Base-by-base conservation (phyloP, 345 rosid genomes). In the Murraya paniculata region DNA sequence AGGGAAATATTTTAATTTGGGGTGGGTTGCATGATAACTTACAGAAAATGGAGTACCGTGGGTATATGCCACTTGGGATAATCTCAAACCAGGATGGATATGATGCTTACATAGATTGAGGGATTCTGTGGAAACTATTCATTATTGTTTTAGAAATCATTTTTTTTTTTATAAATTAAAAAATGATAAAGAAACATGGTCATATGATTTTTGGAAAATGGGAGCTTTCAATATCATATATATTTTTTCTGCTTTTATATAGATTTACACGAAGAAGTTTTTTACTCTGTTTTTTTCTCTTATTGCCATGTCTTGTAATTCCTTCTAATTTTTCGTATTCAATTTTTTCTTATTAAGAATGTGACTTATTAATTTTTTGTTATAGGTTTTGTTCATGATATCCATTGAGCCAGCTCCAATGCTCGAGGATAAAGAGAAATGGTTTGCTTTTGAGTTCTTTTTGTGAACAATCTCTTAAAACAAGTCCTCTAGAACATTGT, bases 371-470 rank as follows among this genome's bases (percentile, higher is more conserved):
- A 75, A 35, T 85, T 62, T 62, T 78, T 65, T 78, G 77, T 84
- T 79, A 81, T 82, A 95, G 99, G 99, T 96, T 74, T 84, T 96
- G 80, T 96, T 96, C 85, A 96, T 96, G 99, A 94, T 96, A 88
- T 92, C 97, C 27, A 89, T 85, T 75, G 99, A 96, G 86, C 98
- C 99, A 75, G 97, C 99, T 82, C 99, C 99, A 24, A 96, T 96
- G 99, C 99, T 94, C 30, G 98, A 96, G 86, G 99, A 96, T 84
- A 96, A 96, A 92, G 99, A 96, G 86, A 96, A 96, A 88, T 96
- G 99, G 98, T 95, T 83, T 16, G 93, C 77, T 27, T 81, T 76
- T 66, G 28, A 65, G 79, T 77, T 65, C 79, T 61, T 82, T 72
- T 71, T 66, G 57, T 68, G 33, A 50, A 31, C 10, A 64, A 45